phyloP scores from a whole-genome alignment of 768 basidiomycete genomes.

The Tulasnella sp. region DNA sequence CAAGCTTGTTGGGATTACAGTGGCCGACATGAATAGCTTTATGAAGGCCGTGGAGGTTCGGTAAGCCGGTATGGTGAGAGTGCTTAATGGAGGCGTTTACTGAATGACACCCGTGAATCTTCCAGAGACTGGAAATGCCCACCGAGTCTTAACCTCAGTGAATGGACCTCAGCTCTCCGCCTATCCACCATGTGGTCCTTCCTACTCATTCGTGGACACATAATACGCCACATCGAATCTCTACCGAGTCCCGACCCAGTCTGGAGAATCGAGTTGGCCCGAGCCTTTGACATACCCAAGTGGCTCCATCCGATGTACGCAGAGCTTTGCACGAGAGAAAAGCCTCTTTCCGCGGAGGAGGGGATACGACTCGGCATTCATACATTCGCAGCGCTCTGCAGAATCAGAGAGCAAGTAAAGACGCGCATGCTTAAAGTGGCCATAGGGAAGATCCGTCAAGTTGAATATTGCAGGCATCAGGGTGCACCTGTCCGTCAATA shows the following conservation, averaged over 20 bases:
- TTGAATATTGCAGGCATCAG: background rate
- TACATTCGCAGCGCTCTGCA: background rate
- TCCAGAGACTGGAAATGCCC: background rate
- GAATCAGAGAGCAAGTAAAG: background rate
- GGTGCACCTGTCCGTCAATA: too few relatives aligned
- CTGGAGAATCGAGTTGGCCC: background rate
- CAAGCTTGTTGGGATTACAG: background rate
- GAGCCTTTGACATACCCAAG: background rate
- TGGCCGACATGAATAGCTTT: background rate
- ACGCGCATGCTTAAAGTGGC: background rate
- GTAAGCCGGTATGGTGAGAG: background rate
- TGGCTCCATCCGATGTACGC: background rate
- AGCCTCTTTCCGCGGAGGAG: background rate
- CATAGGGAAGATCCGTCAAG: too few relatives aligned
- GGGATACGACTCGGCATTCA: background rate
- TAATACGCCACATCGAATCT: background rate
- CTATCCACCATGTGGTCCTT: background rate
- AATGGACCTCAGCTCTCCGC: background rate
- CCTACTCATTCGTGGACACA: background rate
- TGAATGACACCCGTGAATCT: background rate
- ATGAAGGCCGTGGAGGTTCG: background rate
- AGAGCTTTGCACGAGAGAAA: background rate
- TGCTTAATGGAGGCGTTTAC: background rate
- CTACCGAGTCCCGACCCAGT: background rate
- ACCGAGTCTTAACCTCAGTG: background rate